phyloP scores from a whole-genome alignment of 2,329 filamentous ascomycete genomes.

The Aspergillus intermedius region DNA sequence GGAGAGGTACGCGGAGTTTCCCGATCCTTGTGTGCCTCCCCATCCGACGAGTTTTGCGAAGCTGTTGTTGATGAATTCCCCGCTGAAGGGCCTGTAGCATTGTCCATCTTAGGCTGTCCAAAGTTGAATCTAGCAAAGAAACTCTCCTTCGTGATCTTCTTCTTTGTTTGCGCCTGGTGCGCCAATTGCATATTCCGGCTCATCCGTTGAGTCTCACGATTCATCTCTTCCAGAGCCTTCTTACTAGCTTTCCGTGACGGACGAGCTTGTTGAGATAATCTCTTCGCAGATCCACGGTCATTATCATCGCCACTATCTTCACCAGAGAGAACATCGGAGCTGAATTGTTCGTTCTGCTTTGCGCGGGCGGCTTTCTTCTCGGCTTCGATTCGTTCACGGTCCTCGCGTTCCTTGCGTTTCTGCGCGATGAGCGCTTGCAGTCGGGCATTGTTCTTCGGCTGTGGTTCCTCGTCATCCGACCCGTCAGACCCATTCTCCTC shows the following conservation, averaged over 20 bases:
- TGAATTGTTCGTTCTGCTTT: slow-evolving; percentile 27
- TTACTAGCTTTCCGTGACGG: slow-evolving; percentile 80
- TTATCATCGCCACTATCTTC: slow-evolving; percentile 50
- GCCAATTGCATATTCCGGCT: slow-evolving; percentile 83
- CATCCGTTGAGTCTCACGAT: slow-evolving; percentile 86
- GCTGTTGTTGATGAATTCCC: slow-evolving; percentile 33
- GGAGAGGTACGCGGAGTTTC: slow-evolving; percentile 69
- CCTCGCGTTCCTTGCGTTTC: slow-evolving; percentile 65
- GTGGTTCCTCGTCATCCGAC: slow-evolving; percentile 21
- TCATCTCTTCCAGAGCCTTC: slow-evolving; percentile 92
- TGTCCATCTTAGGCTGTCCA: slow-evolving; percentile 38
- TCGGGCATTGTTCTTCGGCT: slow-evolving; percentile 45
- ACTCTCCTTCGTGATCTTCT: slow-evolving; percentile 77
- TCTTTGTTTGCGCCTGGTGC: slow-evolving; percentile 83
- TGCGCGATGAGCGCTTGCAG: slow-evolving; percentile 66
- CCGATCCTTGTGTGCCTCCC: slow-evolving; percentile 37
- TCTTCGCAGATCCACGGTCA: slow-evolving; percentile 58
- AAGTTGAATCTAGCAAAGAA: slow-evolving; percentile 82
- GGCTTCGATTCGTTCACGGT: slow-evolving; percentile 53
- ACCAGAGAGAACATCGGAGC: slow-evolving; percentile 39
- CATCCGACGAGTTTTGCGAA: slow-evolving; percentile 34
- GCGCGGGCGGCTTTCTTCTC: slow-evolving; percentile 33
- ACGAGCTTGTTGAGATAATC: slow-evolving; percentile 61
- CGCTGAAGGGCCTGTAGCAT: slow-evolving; percentile 16
- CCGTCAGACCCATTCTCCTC: slow-evolving; percentile 13